Evolutionary conservation across 208 protist species (phyloP).

Genomic region (Lotmaria passim): DNA sequence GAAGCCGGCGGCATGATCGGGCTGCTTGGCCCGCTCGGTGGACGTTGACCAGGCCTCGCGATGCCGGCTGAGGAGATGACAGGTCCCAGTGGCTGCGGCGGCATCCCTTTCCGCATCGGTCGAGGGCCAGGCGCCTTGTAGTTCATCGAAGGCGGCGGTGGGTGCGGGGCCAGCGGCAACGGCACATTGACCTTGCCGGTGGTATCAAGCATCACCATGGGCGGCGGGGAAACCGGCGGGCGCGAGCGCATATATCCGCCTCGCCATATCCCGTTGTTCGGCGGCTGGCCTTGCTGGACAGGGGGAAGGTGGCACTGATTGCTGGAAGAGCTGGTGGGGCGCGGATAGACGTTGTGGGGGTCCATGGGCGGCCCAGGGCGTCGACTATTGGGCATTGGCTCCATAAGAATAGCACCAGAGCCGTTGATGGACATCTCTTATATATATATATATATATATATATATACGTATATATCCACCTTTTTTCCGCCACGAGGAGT

Average conservation of each 20-base stretch:
- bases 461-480: too few relatives aligned
- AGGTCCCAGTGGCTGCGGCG: too few relatives aligned
- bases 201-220: background rate
- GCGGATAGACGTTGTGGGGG: background rate
- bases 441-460: background rate
- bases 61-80: too few relatives aligned
- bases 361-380: background rate
- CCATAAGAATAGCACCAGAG: constrained; percentile 12
- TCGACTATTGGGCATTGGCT: background rate
- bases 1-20: constrained; percentile 3
- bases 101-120: too few relatives aligned
- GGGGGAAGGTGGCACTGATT: constrained; percentile 1
- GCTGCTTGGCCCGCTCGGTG: constrained; percentile 1
- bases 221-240: too few relatives aligned
- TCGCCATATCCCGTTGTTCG: constrained; percentile 4
- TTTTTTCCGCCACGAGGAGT: too few relatives aligned
- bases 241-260: background rate
- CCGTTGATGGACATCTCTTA: constrained; percentile 11
- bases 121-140: background rate
- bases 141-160: background rate
- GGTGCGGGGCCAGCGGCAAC: background rate
- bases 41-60: background rate
- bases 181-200: too few relatives aligned
- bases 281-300: background rate
- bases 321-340: background rate